Evolutionary conservation across 2,329 filamentous ascomycete genomes (phyloP).

Genomic region (Keithomyces neogunnii): DNA sequence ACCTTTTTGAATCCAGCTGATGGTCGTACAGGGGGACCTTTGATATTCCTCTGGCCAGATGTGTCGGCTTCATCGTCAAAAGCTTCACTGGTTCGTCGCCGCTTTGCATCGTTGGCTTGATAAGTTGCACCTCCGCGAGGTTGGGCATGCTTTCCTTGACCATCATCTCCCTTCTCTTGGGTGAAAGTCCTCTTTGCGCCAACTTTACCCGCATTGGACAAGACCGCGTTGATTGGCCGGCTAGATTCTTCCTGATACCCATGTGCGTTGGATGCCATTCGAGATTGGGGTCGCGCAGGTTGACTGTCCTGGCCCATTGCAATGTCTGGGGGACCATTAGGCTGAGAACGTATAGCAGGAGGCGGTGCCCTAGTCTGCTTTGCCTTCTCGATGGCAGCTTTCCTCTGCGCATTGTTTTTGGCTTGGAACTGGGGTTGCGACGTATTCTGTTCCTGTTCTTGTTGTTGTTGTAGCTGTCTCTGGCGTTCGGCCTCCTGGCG

Average conservation of each 20-base stretch:
- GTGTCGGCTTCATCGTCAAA: conserved; percentile 55
- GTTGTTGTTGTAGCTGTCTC: conserved; percentile 52
- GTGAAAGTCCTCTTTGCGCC: conserved; percentile 63
- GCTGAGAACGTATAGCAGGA: conserved; percentile 47
- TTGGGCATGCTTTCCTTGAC: conserved; percentile 34
- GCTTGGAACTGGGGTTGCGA: conserved; percentile 52
- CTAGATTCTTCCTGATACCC: conserved; percentile 49
- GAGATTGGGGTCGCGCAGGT: conserved; percentile 41
- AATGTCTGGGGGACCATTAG: conserved; percentile 41
- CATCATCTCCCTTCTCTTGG: conserved; percentile 50
- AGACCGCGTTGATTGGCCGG: conserved; percentile 50
- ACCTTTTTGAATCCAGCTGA: conserved; percentile 65
- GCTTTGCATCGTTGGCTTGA: conserved; percentile 65
- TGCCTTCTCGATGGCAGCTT: conserved; percentile 54
- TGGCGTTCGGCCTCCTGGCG: conserved; percentile 55
- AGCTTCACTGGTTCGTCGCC: conserved; percentile 68
- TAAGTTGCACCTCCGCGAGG: conserved; percentile 51
- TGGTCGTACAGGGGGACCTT: conserved; percentile 77
- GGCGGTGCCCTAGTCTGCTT: conserved; percentile 57
- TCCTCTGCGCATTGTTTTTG: conserved; percentile 58
- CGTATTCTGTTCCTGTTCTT: conserved; percentile 35
- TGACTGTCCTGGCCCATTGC: conserved; percentile 22
- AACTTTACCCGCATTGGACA: conserved; percentile 55
- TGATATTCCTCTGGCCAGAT: conserved; percentile 52
- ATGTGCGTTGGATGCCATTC: conserved; percentile 46